Evolutionary conservation across 441 rosid species (phyloP), one percentile per base, ranked within the genome.

Genomic region (Populus hybrid): DNA sequence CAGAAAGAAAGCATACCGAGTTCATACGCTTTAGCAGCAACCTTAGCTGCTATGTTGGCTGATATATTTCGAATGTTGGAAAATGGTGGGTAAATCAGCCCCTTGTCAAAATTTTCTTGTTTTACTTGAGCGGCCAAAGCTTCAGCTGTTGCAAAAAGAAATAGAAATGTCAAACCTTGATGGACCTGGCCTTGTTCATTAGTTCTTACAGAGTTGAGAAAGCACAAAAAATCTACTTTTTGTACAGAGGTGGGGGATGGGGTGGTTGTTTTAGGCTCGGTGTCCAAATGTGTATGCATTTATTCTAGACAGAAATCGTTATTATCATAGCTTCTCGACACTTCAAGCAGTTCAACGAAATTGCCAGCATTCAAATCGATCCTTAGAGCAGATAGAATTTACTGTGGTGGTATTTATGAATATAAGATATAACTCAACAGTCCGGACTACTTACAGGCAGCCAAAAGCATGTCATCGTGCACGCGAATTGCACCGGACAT

Each of bases 401-500:
- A n/a, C 71, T 10, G 30, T 23, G 9, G 12, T 30, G 6, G 36
- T 16, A 67, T 42, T 3, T 30, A 7, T 19, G 23, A 23, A 30
- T 35, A 5, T 38, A 2, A 40, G 68, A 28, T 75, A 11, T 6
- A 67, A 67, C 30, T 16, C 32, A 1, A 46, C 18, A 18, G 30
- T 9, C 5, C 19, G 6, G 0, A 1, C 3, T 70, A 86, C 99
- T 92, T 87, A 95, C 99, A 95, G 68, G 99, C 99, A 69, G 94
- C 99, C 83, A 95, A 86, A 80, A 95, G 98, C 99, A 95, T 88
- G 84, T 90, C 94, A 80, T 92, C 93, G 38, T 91, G 94, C 76
- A 95, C 95, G 42, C 97, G 98, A 73, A 95, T 95, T 11, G 99
- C 92, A 23, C 99, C 98, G 0, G 95, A 90, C 74, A 95, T 91